Base-by-base conservation (phyloP, 352 stramenopile species). In the Phytophthora aleatoria region DNA sequence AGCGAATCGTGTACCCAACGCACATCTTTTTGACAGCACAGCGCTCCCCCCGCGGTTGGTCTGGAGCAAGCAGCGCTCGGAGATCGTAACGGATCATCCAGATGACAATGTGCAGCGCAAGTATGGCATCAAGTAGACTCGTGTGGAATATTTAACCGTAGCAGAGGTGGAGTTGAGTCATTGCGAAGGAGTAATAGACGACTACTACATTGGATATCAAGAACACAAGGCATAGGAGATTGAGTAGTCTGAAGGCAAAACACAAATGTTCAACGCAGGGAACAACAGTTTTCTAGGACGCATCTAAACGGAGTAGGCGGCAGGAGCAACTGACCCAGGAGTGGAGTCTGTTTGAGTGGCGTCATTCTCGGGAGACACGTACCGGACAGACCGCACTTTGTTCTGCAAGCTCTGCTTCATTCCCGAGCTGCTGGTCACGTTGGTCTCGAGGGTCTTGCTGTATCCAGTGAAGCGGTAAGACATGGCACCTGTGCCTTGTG, bases 1-100 rank as follows among this genome's bases (percentile, higher is more conserved):
- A 13, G 83, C 85, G 9, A 74, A 55, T 24, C 75, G 78, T 33
- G 77, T 91, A 20, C 81, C 82, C 1, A 91, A 93, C 31, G 83
- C 81, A 3, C 83, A 93, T 33, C 65, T 93, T 48, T 91, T 91
- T 64, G 82, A 89, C 41, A 91, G 76, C 62, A 73, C 73, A 8
- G 65, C 43, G 8, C 81, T 87, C 30, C 85, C 85, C 9, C 85
- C 83, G 6, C 74, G 78, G 11, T 56, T 94, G 9, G 81, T 94
- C 13, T 94, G 85, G 85, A 91, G 81, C 61, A 91, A 94, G 31
- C 85, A 93, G 55, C 71, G 69, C 1, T 70, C 74, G 26, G 55
- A 81, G 45, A 60, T 90, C 15, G 70, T 85, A 9, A 70, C 66
- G 0, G 64, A 72, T 8, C 68, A 90, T 57, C 61, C 78, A 24